phyloP scores from a whole-genome alignment of 495 filamentous ascomycete genomes.

The Parachaetomium inaequale region DNA sequence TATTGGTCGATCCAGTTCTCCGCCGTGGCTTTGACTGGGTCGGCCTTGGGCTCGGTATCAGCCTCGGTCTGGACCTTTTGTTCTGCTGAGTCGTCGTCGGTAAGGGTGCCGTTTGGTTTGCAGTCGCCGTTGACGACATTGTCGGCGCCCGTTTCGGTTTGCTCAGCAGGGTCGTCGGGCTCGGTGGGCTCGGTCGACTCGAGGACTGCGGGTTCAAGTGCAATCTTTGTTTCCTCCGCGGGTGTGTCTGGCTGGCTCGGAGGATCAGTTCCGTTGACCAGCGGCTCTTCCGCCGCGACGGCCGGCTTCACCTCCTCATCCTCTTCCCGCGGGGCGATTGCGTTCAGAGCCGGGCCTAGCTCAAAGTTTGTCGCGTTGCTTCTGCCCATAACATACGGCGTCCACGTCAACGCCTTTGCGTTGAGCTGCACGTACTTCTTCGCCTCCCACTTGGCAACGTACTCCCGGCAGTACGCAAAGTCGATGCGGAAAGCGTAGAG shows the following conservation, averaged over 20 bases:
- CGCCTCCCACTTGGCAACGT: conserved; percentile 78
- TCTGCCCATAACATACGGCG: conserved; percentile 94
- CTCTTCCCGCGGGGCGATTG: conserved; percentile 81
- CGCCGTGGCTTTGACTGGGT: background rate
- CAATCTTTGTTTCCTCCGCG: conserved; percentile 23
- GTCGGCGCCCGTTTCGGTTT: background rate
- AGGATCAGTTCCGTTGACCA: conserved; percentile 35
- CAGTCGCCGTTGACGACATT: conserved; percentile 5
- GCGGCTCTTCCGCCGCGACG: conserved; percentile 28
- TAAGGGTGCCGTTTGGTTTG: conserved; percentile 26
- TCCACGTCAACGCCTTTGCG: conserved; percentile 80
- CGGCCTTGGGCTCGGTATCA: conserved; percentile 25
- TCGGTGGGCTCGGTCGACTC: conserved; percentile 45
- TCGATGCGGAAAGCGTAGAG: conserved; percentile 87
- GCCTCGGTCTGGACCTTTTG: conserved; percentile 21
- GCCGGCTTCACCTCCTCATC: conserved; percentile 51
- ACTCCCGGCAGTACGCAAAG: conserved; percentile 72
- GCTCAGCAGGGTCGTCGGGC: background rate
- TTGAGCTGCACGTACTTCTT: conserved; percentile 86
- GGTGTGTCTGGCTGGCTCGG: conserved; percentile 19
- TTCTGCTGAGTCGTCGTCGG: conserved; percentile 25
- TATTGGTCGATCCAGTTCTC: conserved; percentile 41
- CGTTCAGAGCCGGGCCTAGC: conserved; percentile 73
- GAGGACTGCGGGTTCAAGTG: conserved; percentile 29
- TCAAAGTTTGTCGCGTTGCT: conserved; percentile 82